A percentile compares a stretch with the other conserved stretches of the same genome.
phyloP scores from a whole-genome alignment of 495 filamentous ascomycete species.

The Symbiotaphrina buchneri region DNA sequence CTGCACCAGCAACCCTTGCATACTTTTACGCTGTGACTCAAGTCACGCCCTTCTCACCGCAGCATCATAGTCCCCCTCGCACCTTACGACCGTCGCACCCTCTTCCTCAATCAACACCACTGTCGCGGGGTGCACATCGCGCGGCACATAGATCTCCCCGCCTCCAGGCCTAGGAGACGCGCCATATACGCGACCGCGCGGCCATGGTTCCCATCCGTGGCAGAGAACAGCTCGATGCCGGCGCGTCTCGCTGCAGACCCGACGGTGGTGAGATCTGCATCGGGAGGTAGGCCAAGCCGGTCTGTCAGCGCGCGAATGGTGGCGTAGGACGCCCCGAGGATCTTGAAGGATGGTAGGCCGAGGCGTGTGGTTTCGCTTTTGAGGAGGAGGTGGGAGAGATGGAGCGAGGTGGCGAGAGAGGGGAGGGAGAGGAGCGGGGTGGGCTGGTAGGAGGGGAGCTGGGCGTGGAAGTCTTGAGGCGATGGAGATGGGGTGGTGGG shows the following conservation, averaged over 20 bases:
- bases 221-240: conserved; percentile 20
- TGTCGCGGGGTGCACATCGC: conserved; percentile 24
- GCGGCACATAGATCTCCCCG: conserved; percentile 33
- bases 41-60: conserved; percentile 22
- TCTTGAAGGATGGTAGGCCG: conserved; percentile 51
- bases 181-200: conserved; percentile 45
- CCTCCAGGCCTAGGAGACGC: conserved; percentile 22
- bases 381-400: too few species aligned
- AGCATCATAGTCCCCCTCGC: conserved; percentile 35
- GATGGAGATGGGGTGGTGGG: too few species aligned
- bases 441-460: too few species aligned
- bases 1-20: conserved; percentile 31
- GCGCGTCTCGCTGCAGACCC: conserved; percentile 12
- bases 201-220: conserved; percentile 54
- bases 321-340: conserved; percentile 57
- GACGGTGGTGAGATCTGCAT: conserved; percentile 17
- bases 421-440: too few species aligned
- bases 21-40: conserved; percentile 11
- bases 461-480: too few species aligned
- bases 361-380: conserved; percentile 18
- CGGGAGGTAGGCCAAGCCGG: conserved; percentile 15
- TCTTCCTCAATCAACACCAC: conserved; percentile 29
- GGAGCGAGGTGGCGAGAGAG: too few species aligned
- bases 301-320: conserved; percentile 28
- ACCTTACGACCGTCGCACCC: conserved; percentile 26